Conservation (phyloP, 108 stramenopile species). For the Phaeodactylum tricornutum region DNA sequence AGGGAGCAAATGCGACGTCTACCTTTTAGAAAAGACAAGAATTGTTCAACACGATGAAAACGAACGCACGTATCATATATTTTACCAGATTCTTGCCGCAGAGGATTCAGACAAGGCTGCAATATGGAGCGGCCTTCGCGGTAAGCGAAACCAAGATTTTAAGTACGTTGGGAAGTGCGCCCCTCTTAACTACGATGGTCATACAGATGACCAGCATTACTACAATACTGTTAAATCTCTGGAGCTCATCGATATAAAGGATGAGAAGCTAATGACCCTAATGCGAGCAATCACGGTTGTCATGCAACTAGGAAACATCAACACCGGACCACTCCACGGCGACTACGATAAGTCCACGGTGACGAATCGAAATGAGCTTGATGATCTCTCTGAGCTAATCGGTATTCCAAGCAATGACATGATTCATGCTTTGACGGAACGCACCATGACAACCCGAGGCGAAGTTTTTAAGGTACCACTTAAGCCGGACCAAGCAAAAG, state of each 20-base stretch:
- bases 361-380: slow-evolving; percentile 37
- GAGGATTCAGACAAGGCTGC: slow-evolving; percentile 46
- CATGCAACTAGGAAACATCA: slow-evolving; percentile 80
- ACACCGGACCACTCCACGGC: slow-evolving; percentile 41
- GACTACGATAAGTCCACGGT: slow-evolving; percentile 57
- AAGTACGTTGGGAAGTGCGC: slow-evolving; percentile 50
- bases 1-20: slow-evolving; percentile 73
- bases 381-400: slow-evolving; percentile 57
- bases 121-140: slow-evolving; percentile 72
- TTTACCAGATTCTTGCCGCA: slow-evolving; percentile 94
- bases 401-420: slow-evolving; percentile 48
- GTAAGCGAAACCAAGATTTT: slow-evolving; percentile 52
- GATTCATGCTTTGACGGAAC: slow-evolving; percentile 49
- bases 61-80: slow-evolving; percentile 98
- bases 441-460: slow-evolving; percentile 53
- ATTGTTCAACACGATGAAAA: slow-evolving; percentile 88
- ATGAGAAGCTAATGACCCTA: slow-evolving; percentile 43
- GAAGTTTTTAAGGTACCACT: slow-evolving; percentile 76
- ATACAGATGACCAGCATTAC: slow-evolving; percentile 79
- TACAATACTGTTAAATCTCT: slow-evolving; percentile 62
- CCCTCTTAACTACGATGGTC: slow-evolving; percentile 58
- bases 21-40: slow-evolving; percentile 95
- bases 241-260: slow-evolving; percentile 56
- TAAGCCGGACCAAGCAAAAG: slow-evolving; percentile 58
- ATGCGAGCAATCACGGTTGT: slow-evolving; percentile 67